Conservation (phyloP, 2,329 filamentous ascomycete species). For the Phialocephala sp. region DNA sequence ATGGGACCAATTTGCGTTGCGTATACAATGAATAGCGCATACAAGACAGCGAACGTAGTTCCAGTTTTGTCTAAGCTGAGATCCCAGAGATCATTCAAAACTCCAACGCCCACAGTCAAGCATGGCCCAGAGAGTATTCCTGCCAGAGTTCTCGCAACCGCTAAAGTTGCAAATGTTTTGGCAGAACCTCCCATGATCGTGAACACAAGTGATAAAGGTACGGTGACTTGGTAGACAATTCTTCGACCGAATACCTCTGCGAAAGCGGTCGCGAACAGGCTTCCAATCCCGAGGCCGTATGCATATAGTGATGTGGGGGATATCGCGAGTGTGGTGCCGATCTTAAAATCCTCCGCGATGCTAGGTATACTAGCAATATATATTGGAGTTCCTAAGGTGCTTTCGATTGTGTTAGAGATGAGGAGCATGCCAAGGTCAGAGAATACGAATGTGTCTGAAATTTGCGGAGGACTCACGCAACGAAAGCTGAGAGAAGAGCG, state of each 20-base stretch:
- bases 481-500: constrained; percentile 15
- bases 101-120: constrained; percentile 23
- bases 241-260: constrained; percentile 23
- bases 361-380: constrained; percentile 22
- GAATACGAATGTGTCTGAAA: too few relatives aligned
- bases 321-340: constrained; percentile 19
- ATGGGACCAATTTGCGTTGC: constrained; percentile 25
- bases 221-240: constrained; percentile 22
- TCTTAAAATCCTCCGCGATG: constrained; percentile 14
- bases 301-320: constrained; percentile 21
- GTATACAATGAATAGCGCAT: constrained; percentile 18
- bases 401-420: background rate
- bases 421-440: background rate
- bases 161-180: constrained; percentile 13
- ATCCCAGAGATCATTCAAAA: constrained; percentile 27
- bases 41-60: constrained; percentile 21
- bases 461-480: background rate
- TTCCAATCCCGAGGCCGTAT: constrained; percentile 18
- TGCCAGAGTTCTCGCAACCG: constrained; percentile 10
- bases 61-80: constrained; percentile 21
- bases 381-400: constrained; percentile 24
- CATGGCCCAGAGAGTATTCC: constrained; percentile 23
- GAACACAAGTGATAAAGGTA: constrained; percentile 19
- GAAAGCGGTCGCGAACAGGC: constrained; percentile 16
- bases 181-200: constrained; percentile 19